Evolutionary conservation across 306 rosid genomes (phyloP), one percentile per base, ranked within the genome.

Genomic region (Pyrus betulifolia): DNA sequence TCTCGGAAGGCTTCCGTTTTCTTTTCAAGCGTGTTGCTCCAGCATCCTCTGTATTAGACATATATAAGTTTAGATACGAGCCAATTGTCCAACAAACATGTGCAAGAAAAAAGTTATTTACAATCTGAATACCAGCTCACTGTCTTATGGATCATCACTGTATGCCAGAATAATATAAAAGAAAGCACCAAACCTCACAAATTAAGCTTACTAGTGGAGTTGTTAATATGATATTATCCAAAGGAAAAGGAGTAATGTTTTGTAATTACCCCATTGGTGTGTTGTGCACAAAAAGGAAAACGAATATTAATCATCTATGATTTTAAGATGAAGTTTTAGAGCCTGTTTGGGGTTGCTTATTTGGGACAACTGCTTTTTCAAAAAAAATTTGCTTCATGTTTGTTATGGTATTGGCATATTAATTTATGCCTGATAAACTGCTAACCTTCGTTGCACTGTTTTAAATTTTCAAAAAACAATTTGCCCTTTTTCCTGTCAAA

Each of bases 1-100:
- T 93, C 84, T 93, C 98, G 1, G 98, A 90, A n/a, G 96, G 96
- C 72, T 84, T 93, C 59, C 96, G 86, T 77, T 85, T 90, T 77
- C 98, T 84, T 86, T 87, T 93, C 80, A 86, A 8, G 44, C 84
- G 84, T 4, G 87, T 57, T 62, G 87, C 92, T 61, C 85, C 94
- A 58, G 89, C 79, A 57, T 88, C 97, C 76, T 91, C 97, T 82
- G 82, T 71, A 76, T 82, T n/a, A 77, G 25, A 67, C 22, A 79
- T 69, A 49, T 73, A 70, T 6, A 74, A 33, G n/a, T 42, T 60
- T 52, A 67, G 69, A 68, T 60, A 76, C 10, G 69, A 79, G 72
- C 52, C 69, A 68, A 71, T 11, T 64, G 38, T 55, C 27, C 25
- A n/a, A 69, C 51, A 25, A 31, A 66, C 28, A 59, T 35, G 66